A percentile compares a stretch with the other conserved stretches of the same genome.
phyloP scores from a whole-genome alignment of 371 early-diverging fungal genomes.

The Zychaea mexicana region DNA sequence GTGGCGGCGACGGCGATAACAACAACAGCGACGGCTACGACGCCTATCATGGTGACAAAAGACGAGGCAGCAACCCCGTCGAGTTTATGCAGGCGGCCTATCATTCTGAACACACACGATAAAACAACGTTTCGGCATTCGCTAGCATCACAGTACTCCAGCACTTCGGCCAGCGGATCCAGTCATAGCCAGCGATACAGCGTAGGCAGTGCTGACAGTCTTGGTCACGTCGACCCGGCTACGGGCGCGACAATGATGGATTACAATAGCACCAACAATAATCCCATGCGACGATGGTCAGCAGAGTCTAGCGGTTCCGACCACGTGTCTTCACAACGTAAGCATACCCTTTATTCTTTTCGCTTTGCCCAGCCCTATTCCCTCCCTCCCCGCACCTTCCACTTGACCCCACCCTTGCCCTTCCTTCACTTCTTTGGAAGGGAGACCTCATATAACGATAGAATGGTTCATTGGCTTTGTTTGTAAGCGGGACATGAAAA shows the following conservation, averaged over 20 bases:
- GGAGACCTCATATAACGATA: neutral
- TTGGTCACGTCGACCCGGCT: conserved; percentile 14
- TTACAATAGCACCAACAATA: conserved; percentile 3
- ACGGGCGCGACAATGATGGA: neutral
- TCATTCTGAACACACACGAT: neutral
- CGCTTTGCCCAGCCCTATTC: neutral
- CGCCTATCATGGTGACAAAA: neutral
- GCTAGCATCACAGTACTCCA: conserved; percentile 37
- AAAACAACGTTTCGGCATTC: conserved; percentile 32
- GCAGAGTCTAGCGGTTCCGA: conserved; percentile 21
- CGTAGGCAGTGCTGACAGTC: conserved; percentile 24
- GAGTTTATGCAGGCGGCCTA: conserved; percentile 1
- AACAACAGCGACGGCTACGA: neutral
- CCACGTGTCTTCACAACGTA: conserved; percentile 28
- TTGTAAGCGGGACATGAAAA: conserved; percentile 10
- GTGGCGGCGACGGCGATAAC: neutral
- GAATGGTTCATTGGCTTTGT: conserved; percentile 14
- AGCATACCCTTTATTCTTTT: conserved; percentile 8
- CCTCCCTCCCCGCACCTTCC: too few relatives aligned
- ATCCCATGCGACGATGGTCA: conserved; percentile 21
- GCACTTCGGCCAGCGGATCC: conserved; percentile 27
- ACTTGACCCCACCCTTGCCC: too few relatives aligned
- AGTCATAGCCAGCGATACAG: conserved; percentile 35
- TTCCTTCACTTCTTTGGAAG: neutral
- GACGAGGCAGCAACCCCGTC: conserved; percentile 13